These are phyloP conservation scores for Xylariales sp. DNA, from an alignment of 2,329 filamentous ascomycete species.

Conservation along the genomic window DNA sequence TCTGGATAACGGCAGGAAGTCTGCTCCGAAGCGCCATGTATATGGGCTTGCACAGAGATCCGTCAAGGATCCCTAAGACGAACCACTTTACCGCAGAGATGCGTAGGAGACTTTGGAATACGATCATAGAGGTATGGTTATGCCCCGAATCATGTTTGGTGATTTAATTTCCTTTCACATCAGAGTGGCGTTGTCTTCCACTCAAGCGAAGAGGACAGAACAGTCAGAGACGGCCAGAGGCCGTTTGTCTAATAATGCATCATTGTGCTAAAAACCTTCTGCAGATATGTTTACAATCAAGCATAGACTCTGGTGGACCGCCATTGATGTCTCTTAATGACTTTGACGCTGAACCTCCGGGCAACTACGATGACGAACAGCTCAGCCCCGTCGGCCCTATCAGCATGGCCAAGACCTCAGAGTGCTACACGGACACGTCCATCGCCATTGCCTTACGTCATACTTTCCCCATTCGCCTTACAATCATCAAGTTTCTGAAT, in stretches of 20 bases:
- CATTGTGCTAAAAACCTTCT: no score
- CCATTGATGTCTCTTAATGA: constrained; percentile 38
- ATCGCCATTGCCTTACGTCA: constrained; percentile 42
- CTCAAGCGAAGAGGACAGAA: no score
- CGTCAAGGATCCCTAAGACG: constrained; percentile 42
- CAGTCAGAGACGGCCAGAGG: no score
- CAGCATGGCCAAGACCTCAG: constrained; percentile 9
- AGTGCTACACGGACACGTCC: constrained; percentile 42
- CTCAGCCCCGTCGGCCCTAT: constrained; percentile 29
- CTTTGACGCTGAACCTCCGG: constrained; percentile 44
- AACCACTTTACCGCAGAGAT: constrained; percentile 46
- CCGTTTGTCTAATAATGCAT: no score
- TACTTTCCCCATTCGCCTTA: constrained; percentile 38
- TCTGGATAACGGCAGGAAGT: constrained; percentile 41
- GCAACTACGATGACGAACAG: constrained; percentile 47
- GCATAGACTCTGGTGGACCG: constrained; percentile 39
- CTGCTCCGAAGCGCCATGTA: constrained; percentile 50
- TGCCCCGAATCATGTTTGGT: no score
- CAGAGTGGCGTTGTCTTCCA: no score
- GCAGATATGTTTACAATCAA: constrained; percentile 37
- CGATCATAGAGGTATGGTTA: constrained; percentile 42
- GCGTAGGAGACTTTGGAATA: constrained; percentile 52
- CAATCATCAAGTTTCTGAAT: constrained; percentile 38
- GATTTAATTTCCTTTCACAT: no score
- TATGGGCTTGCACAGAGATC: constrained; percentile 57